Conservation (phyloP, 2,329 filamentous ascomycete species). For the Sclerotinia spermophila region DNA sequence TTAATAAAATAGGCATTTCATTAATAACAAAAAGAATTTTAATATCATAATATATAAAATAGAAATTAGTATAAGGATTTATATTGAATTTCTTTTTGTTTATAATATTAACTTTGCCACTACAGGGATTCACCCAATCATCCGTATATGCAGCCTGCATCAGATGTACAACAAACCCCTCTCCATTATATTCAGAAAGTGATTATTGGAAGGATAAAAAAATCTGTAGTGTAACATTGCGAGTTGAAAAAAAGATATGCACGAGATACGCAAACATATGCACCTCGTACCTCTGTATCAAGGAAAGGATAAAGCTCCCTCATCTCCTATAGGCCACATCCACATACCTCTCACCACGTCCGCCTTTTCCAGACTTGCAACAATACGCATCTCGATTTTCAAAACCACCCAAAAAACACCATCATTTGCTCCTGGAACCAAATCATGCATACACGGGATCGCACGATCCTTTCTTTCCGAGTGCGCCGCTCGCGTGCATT, state of each 20-base stretch:
- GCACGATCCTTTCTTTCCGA: background rate
- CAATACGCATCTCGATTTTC: background rate
- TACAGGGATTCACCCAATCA: background rate
- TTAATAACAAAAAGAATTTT: too few relatives aligned
- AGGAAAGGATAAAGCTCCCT: too few relatives aligned
- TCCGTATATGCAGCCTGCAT: background rate
- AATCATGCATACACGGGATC: background rate
- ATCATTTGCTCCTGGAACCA: too few relatives aligned
- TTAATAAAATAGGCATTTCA: too few relatives aligned
- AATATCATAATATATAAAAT: too few relatives aligned
- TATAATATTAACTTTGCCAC: too few relatives aligned
- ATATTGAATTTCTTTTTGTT: too few relatives aligned
- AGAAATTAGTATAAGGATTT: too few relatives aligned
- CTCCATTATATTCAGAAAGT: too few relatives aligned
- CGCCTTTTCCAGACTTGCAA: background rate
- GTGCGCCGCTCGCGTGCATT: background rate
- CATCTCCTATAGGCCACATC: background rate
- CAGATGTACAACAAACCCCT: background rate
- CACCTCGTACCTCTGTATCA: background rate
- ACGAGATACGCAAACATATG: too few relatives aligned
- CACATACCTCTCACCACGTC: too few relatives aligned
- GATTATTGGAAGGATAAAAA: background rate
- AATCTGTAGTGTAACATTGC: background rate
- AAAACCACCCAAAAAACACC: background rate
- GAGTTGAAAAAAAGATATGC: rapidly evolving